Conservation (phyloP, 192 early-diverging fungal species). For the Coemansia asiatica region DNA sequence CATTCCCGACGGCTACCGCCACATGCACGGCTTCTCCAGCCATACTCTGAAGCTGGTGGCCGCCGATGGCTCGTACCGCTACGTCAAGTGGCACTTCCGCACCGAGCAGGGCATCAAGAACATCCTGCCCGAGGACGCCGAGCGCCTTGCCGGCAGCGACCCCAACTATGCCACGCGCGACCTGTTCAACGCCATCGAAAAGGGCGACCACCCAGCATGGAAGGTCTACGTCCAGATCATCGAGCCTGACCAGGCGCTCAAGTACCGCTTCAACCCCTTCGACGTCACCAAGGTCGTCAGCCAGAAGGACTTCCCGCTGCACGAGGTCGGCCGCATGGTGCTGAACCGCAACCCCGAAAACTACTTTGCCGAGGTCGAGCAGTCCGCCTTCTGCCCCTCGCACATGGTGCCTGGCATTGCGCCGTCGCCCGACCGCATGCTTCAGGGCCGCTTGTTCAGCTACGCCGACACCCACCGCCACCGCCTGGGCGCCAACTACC, state of each 20-base stretch:
- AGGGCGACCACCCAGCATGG: conserved; percentile 72
- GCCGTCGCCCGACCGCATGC: conserved; percentile 75
- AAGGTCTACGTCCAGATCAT: conserved; percentile 73
- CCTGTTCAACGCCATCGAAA: conserved; percentile 70
- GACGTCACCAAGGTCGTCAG: conserved; percentile 85
- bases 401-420: conserved; percentile 81
- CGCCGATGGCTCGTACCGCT: conserved; percentile 63
- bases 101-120: conserved; percentile 79
- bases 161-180: conserved; percentile 79
- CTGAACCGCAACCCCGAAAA: conserved; percentile 82
- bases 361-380: conserved; percentile 86
- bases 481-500: conserved; percentile 78
- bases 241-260: conserved; percentile 67
- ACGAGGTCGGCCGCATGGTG: conserved; percentile 73
- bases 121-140: conserved; percentile 63
- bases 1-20: conserved; percentile 75
- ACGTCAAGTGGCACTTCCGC: conserved; percentile 87
- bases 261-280: conserved; percentile 73
- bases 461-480: conserved; percentile 87
- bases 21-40: conserved; percentile 82
- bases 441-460: conserved; percentile 83
- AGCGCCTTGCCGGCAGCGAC: conserved; percentile 58
- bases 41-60: conserved; percentile 77
- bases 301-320: conserved; percentile 75
- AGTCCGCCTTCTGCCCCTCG: conserved; percentile 76